Base-by-base conservation (phyloP, 345 rosid genomes). In the Eucalyptus camaldulensis region DNA sequence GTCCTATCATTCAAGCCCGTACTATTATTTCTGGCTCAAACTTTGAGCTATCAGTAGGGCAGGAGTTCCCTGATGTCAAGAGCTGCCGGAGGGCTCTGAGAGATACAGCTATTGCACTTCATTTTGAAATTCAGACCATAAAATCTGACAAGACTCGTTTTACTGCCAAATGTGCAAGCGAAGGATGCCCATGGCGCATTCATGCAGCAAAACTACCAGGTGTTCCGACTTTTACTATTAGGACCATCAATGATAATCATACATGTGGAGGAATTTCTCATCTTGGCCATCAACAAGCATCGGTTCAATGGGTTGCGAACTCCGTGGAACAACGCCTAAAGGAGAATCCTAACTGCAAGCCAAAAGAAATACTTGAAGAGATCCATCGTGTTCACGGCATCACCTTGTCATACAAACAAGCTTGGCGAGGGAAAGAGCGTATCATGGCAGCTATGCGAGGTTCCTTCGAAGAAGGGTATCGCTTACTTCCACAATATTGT, bases 361-460 rank as follows among this genome's bases (percentile, higher is more conserved):
- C 99, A 13, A 98, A 98, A 92, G 99, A 97, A 95, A 98, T 97
- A 91, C 92, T 96, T 80, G 99, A 98, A 93, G 99, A 98, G 95
- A 98, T 98, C 87, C 99, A 98, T 86, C 94, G 99, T 60, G 95
- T 93, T 65, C 99, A 97, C 62, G 99, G 99, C 19, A 98, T 98
- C 80, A 95, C 99, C 54, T 91, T 98, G 60, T 96, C 99, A 2
- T 98, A 97, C 93, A 98, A 98, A 93, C 99, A 97, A 94, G 99
- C 99, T 33, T 98, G 99, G 99, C 96, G 99, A 87, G 99, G 99
- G 88, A 98, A 98, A 92, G 99, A 98, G 91, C 96, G 99, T 45
- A 96, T 98, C 89, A 98, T 97, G 99, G 97, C 99, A 31, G 96
- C 95, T 21, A 96, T 98, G 99, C 97, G 99, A n/a, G 99, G 99